phyloP scores from a whole-genome alignment of 441 rosid species.

The Theobroma grandiflorum region DNA sequence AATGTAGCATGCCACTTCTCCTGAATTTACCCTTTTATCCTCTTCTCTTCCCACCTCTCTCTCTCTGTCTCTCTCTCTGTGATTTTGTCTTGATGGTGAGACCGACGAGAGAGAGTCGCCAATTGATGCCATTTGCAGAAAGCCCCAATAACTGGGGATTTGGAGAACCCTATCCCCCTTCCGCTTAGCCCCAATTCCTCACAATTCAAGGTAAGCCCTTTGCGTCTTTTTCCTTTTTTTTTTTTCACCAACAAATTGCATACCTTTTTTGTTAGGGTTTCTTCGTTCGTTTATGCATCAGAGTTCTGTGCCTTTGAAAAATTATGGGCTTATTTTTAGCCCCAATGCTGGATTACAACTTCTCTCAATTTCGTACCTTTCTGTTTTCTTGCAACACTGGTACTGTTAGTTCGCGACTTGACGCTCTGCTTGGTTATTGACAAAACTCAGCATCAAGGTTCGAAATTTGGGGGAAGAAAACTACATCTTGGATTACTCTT shows the following conservation, averaged over 20 bases:
- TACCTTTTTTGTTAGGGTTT: slow-evolving; percentile 13
- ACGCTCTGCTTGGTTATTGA: not conserved
- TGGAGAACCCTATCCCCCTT: not conserved
- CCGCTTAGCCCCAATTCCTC: not conserved
- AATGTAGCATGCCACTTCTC: too few species aligned
- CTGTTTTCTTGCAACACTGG: not conserved
- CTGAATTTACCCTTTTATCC: not conserved
- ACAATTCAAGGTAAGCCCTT: slow-evolving; percentile 15
- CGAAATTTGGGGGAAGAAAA: not conserved
- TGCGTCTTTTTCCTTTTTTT: not conserved
- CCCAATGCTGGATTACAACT: not conserved
- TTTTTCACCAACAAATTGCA: not conserved
- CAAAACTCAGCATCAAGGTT: not conserved
- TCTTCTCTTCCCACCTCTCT: not conserved
- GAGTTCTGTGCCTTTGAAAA: not conserved
- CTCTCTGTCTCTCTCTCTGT: not conserved
- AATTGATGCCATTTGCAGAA: not conserved
- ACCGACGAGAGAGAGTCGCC: not conserved
- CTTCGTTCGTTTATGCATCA: not conserved
- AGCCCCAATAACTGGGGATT: not conserved
- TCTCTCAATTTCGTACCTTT: not conserved
- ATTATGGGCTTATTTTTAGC: not conserved
- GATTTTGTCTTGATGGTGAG: not conserved
- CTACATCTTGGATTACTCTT: not conserved
- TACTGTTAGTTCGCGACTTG: not conserved